Evolutionary conservation across 257 asterid species (phyloP), one percentile per base, ranked within the genome.

Genomic region (Primulina eburnea): DNA sequence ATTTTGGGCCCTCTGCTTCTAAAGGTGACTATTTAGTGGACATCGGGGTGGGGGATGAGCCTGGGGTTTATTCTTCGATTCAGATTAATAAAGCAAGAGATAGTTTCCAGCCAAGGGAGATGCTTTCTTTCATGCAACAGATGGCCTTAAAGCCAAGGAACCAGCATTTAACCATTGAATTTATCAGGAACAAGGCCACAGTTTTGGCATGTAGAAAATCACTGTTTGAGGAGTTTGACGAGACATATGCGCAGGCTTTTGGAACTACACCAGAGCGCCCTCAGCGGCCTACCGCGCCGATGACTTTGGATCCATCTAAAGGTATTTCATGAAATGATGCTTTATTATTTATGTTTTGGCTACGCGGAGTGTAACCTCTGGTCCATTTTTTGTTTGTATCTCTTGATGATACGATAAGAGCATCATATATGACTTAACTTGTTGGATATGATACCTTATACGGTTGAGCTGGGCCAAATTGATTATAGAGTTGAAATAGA

Each of bases 181-280:
- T 85, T 76, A 68, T 89, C 68, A 83, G 84, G 82, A 83, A 87
- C 73, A 89, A 81, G 88, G 92, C 96, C 47, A 82, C 85, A 0
- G 83, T 68, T 68, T 75, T 90, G 77, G 93, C 90, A 17, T 76
- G 74, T 67, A 84, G 99, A 77, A 94, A 82, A 82, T 85, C 92
- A 7, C 67, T 79, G 43, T 94, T 77, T 26, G 97, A 92, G 87
- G 97, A 89, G 74, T 87, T 79, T 80, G 99, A 94, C 70, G 97
- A 90, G 73, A 89, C 98, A 0, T 92, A 92, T 79, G 96, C 95
- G 16, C 93, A 90, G 82, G 98, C 98, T 20, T 92, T 92, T 76
- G 97, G 97, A 59, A 79, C 83, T 71, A 76, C 60, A 58, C 89
- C 90, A 30, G 71, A 58, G 28, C 88, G 88, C 26, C 89, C 90